Evolutionary conservation across 2,329 filamentous ascomycete species (phyloP).

Genomic region (Domatiomyces globalis): DNA sequence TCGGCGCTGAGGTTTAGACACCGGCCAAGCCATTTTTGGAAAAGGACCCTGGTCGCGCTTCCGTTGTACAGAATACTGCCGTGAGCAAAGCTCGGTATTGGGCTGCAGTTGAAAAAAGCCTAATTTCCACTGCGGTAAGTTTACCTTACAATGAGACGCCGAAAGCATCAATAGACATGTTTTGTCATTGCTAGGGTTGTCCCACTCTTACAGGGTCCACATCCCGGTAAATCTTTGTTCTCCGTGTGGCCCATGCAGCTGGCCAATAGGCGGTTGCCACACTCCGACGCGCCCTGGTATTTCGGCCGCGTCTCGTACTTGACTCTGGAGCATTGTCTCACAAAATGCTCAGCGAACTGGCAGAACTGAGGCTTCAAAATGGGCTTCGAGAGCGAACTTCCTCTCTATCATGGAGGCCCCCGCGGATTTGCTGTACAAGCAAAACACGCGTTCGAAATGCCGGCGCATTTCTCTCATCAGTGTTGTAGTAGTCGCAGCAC

Average conservation of each 20-base stretch:
- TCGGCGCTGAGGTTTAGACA: not conserved
- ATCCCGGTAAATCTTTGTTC: not conserved
- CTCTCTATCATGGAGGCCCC: not conserved
- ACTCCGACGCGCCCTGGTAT: not conserved
- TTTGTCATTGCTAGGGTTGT: not conserved
- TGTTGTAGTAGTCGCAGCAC: not conserved
- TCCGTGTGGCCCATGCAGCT: not conserved
- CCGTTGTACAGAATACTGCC: not conserved
- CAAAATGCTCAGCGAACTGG: not conserved
- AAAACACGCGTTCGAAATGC: not conserved
- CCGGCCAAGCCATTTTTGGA: not conserved
- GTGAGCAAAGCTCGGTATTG: not conserved
- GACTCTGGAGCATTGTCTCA: not conserved
- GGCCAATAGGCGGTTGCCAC: not conserved
- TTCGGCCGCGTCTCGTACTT: not conserved
- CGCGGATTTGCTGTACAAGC: not conserved
- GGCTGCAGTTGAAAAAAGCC: not conserved
- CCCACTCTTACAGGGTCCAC: not conserved
- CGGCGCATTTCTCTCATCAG: not conserved
- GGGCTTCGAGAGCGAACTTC: not conserved
- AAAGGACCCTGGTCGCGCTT: not conserved
- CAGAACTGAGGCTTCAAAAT: not conserved
- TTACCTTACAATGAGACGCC: not conserved
- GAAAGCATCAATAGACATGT: not conserved
- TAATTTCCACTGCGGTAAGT: not conserved